Base-by-base conservation (phyloP, 305 asterid species). In the Caryopteris hybrid region DNA sequence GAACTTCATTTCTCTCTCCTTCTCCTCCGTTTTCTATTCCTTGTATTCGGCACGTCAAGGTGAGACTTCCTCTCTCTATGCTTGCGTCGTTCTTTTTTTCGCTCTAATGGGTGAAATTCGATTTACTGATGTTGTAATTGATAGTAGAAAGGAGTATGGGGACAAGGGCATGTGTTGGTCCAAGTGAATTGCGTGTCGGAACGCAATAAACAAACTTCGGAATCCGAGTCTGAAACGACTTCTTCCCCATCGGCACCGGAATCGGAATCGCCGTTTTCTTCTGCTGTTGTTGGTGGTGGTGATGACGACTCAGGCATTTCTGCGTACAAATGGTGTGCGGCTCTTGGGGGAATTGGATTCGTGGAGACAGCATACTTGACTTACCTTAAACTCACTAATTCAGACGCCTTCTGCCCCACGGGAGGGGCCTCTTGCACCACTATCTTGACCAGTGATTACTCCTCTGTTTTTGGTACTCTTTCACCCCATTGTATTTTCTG, bases 301-400 rank as follows among this genome's bases (percentile, higher is more conserved):
- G 64, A 41, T 54, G 85, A 52, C 27, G 85, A 52, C 23, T 42
- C 72, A 6, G 75, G 66, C 79, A 66, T 78, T 71, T 76, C 96
- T 53, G 73, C 86, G 14, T 88, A 81, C 75, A 78, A 68, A 66
- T 88, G 90, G 95, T 81, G 81, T 61, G 91, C 87, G 22, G 93
- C 76, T 43, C 88, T 93, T 20, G 99, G 97, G 25, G 92, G 88
- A 25, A 48, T 93, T 47, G 99, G 99, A 34, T 87, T 90, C 60
- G 66, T 93, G 60, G 99, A 93, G 76, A 90, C 99, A 2, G 79
- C 88, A 8, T 93, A 93, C 77, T 85, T 93, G 88, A 90, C 89
- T 41, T 88, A 77, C 80, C 84, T 87, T 55, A 93, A 93, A 66
- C 79, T 93, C 64, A 76, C 95, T 41, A 68, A 85, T 68, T 80